phyloP scores from a whole-genome alignment of 2,329 filamentous ascomycete genomes.

The Zymoseptoria crescenta region DNA sequence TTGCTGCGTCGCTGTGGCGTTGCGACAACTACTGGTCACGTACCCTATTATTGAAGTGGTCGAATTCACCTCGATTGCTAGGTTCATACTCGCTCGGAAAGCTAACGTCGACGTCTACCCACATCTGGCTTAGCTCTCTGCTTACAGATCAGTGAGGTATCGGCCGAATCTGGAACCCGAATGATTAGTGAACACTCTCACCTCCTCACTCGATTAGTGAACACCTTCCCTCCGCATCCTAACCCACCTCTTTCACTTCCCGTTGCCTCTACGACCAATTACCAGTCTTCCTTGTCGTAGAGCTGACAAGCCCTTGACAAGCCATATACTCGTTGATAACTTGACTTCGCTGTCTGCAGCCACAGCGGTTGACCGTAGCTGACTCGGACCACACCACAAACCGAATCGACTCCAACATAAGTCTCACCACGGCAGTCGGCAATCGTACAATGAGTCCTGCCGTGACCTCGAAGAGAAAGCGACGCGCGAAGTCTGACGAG shows the following conservation, averaged over 20 bases:
- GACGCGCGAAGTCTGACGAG: slow-evolving; percentile 8
- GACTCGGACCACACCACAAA: not conserved
- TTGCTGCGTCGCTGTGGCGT: not conserved
- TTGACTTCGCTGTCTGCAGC: not conserved
- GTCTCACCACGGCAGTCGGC: too few species aligned
- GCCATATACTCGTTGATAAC: too few species aligned
- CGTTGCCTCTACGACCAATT: too few species aligned
- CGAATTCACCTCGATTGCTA: not conserved
- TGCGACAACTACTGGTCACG: not conserved
- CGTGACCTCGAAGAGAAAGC: slow-evolving; percentile 6
- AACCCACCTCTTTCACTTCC: not conserved
- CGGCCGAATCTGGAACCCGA: not conserved
- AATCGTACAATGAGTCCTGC: not conserved
- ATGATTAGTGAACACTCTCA: not conserved
- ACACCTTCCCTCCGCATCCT: not conserved
- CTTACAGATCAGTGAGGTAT: not conserved
- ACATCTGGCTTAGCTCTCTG: not conserved
- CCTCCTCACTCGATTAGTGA: not conserved
- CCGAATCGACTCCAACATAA: not conserved
- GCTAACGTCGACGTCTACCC: not conserved
- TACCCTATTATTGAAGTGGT: not conserved
- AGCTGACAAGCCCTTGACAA: not conserved
- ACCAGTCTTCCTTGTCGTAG: not conserved
- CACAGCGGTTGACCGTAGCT: not conserved
- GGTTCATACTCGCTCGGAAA: not conserved